A percentile compares a stretch with the other conserved stretches of the same genome.
phyloP scores from a whole-genome alignment of 2,329 filamentous ascomycete species.

The Pseudocercospora pini-densiflorae region DNA sequence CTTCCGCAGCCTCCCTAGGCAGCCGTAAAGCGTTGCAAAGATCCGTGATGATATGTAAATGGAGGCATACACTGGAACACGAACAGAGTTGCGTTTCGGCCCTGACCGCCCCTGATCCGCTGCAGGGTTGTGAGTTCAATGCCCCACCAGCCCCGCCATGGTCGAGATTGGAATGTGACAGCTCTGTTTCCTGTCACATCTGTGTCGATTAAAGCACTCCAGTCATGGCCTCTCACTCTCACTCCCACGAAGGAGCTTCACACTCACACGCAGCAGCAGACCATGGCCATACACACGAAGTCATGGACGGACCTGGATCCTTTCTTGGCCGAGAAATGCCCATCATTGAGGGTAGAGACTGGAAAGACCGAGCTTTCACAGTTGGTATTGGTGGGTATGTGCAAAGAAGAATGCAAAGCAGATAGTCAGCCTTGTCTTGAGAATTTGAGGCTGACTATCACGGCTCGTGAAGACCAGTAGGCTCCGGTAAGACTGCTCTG shows the following conservation, averaged over 20 bases:
- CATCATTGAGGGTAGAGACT: conserved; percentile 84
- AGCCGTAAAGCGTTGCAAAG: not conserved
- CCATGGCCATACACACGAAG: conserved; percentile 95
- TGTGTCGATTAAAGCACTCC: not conserved
- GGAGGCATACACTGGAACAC: not conserved
- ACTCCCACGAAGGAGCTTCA: conserved; percentile 54
- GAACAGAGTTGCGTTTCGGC: not conserved
- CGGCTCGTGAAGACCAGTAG: conserved; percentile 71
- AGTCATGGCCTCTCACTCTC: conserved; percentile 40
- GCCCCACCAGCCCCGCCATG: not conserved
- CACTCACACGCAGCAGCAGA: conserved; percentile 57
- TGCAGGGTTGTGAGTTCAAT: not conserved
- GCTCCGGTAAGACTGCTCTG: conserved; percentile 94
- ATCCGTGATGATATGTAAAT: not conserved
- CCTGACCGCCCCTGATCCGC: not conserved
- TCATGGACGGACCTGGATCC: conserved; percentile 90
- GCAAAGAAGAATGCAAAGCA: not conserved
- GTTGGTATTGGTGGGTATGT: conserved; percentile 95
- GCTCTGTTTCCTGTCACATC: not conserved
- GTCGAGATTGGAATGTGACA: not conserved
- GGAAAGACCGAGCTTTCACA: conserved; percentile 88
- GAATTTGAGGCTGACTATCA: not conserved
- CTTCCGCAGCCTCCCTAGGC: not conserved
- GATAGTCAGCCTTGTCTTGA: not conserved
- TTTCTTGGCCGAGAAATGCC: conserved; percentile 92